A percentile compares a stretch with the other conserved stretches of the same genome.
Conservation (phyloP, 2,329 filamentous ascomycete genomes). For the Cryphonectria japonica region DNA sequence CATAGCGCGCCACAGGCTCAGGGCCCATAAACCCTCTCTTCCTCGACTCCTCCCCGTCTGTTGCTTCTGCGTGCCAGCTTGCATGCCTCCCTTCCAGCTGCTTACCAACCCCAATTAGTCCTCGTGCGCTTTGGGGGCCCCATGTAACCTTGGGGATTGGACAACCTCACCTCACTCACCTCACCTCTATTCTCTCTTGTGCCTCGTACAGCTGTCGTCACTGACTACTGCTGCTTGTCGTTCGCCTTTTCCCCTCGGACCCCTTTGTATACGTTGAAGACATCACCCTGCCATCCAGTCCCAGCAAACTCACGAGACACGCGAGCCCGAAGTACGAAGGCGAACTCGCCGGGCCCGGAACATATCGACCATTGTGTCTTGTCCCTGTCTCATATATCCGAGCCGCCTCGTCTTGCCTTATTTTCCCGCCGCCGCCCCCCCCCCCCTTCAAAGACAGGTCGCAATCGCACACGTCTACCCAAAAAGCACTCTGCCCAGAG, state of each 20-base stretch:
- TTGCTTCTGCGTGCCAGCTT: not conserved
- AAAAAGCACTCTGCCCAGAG: not conserved
- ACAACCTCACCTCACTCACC: constrained; percentile 24
- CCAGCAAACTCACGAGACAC: not conserved
- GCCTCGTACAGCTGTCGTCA: constrained; percentile 6
- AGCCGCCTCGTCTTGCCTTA: constrained; percentile 3
- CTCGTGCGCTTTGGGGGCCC: constrained; percentile 13
- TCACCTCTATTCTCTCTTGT: constrained; percentile 5
- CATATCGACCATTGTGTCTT: not conserved
- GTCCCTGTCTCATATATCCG: not conserved
- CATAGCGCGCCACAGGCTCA: not conserved
- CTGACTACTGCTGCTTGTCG: not conserved
- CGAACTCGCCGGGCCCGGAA: not conserved
- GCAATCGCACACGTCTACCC: not conserved
- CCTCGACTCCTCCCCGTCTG: not conserved
- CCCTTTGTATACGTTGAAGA: not conserved
- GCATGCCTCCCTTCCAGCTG: not conserved
- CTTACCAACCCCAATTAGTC: constrained; percentile 11
- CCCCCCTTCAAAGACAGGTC: not conserved
- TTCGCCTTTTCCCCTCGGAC: not conserved
- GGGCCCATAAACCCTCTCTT: not conserved
- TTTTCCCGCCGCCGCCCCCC: not conserved
- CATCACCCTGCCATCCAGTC: no score
- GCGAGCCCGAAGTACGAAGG: not conserved
- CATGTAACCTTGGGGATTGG: constrained; percentile 26